phyloP scores from a whole-genome alignment of 2,329 filamentous ascomycete species.

The Didymella glomerata region DNA sequence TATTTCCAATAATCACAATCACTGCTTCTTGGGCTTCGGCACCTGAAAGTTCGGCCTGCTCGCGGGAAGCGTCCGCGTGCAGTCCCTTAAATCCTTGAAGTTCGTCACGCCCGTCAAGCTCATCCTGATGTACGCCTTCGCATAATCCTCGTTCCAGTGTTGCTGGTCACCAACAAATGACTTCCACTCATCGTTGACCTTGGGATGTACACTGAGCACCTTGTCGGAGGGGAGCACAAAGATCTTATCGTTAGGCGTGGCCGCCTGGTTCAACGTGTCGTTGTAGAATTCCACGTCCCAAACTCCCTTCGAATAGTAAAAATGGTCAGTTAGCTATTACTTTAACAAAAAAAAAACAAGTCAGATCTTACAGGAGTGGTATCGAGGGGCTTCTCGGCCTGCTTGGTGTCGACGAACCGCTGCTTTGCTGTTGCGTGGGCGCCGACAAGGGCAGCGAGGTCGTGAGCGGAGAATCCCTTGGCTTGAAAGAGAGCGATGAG shows the following conservation, averaged over 20 bases:
- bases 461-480: constrained; percentile 61
- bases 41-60: constrained; percentile 19
- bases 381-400: constrained; percentile 55
- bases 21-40: constrained; percentile 4
- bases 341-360: too few relatives aligned
- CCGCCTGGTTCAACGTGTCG: constrained; percentile 42
- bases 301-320: too few relatives aligned
- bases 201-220: constrained; percentile 36
- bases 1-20: not conserved
- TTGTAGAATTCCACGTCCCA: constrained; percentile 63
- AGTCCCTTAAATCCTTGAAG: constrained; percentile 36
- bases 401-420: constrained; percentile 53
- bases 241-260: constrained; percentile 28
- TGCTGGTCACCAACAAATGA: constrained; percentile 40
- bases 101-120: constrained; percentile 40
- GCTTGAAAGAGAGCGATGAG: constrained; percentile 59
- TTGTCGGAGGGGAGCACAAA: constrained; percentile 44
- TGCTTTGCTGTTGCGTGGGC: constrained; percentile 63
- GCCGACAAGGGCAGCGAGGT: constrained; percentile 64
- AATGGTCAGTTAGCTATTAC: too few relatives aligned
- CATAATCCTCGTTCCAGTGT: constrained; percentile 45
- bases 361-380: too few relatives aligned
- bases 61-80: constrained; percentile 42
- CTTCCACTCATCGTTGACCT: constrained; percentile 39
- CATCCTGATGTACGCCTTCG: constrained; percentile 45